phyloP scores from a whole-genome alignment of 1,139 yeast species.

The Geotrichum candidum region DNA sequence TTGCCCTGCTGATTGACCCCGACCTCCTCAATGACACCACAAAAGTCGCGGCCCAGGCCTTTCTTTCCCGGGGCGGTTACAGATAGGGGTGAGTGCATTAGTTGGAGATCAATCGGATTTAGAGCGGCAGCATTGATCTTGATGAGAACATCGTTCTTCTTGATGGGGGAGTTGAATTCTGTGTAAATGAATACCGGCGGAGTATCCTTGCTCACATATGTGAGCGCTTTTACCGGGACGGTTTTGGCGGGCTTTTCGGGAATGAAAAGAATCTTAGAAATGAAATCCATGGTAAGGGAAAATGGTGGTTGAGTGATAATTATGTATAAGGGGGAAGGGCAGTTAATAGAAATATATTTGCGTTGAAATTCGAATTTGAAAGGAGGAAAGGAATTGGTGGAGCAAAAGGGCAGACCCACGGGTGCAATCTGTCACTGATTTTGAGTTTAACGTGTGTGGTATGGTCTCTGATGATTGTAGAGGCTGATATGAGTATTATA shows the following conservation, averaged over 20 bases:
- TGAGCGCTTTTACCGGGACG: constrained; percentile 24
- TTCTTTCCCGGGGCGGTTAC: constrained; percentile 39
- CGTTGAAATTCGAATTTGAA: neutral
- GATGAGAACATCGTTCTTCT: constrained; percentile 46
- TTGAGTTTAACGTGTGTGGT: too few relatives aligned
- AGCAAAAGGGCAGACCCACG: neutral
- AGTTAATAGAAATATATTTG: constrained; percentile 3
- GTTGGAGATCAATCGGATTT: constrained; percentile 62
- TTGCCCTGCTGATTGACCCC: constrained; percentile 42
- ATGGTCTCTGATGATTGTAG: too few relatives aligned
- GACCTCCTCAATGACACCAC: constrained; percentile 57
- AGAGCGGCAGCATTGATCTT: constrained; percentile 54
- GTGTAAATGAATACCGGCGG: constrained; percentile 35
- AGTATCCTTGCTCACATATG: constrained; percentile 24
- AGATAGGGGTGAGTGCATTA: constrained; percentile 39
- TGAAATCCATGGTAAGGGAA: constrained; percentile 8
- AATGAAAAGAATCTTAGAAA: constrained; percentile 15
- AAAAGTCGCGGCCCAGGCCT: constrained; percentile 64
- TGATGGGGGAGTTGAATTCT: constrained; percentile 40
- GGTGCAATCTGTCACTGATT: too few relatives aligned
- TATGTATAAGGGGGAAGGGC: neutral
- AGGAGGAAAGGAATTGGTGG: neutral
- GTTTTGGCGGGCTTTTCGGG: constrained; percentile 14
- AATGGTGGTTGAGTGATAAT: neutral
- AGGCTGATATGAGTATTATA: too few relatives aligned